Evolutionary conservation across 768 basidiomycete species (phyloP).

Genomic region (Phlebiopsis gigantea): DNA sequence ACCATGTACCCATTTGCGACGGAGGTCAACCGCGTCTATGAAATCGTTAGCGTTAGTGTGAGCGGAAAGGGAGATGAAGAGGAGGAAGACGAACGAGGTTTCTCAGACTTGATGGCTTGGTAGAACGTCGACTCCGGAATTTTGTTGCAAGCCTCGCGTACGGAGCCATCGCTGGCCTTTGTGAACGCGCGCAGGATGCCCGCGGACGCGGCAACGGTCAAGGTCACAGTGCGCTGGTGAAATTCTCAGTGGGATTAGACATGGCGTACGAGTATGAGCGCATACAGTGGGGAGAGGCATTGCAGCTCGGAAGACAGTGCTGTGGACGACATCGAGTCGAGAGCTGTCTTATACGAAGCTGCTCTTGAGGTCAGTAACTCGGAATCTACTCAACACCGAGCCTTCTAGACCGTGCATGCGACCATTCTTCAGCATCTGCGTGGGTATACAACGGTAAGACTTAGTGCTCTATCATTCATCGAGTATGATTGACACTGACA

Average conservation of each 20-base stretch:
- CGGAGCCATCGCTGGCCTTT: background rate
- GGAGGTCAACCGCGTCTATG: background rate
- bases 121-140: background rate
- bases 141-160: conserved; percentile 2
- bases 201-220: background rate
- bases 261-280: background rate
- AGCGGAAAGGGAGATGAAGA: background rate
- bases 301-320: background rate
- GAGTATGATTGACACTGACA: background rate
- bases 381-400: background rate
- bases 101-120: background rate
- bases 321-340: background rate
- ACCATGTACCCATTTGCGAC: background rate
- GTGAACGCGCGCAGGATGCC: conserved; percentile 1
- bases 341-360: background rate
- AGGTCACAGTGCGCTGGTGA: background rate
- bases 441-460: background rate
- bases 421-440: background rate
- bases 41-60: background rate
- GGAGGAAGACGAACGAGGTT: background rate
- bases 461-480: background rate
- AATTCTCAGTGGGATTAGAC: background rate
- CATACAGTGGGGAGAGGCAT: background rate
- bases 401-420: background rate
- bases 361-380: background rate